These are phyloP conservation scores for Miscanthus sacchariflorus DNA, from an alignment of 202 grass and related monocot species.

Conservation along the genomic window DNA sequence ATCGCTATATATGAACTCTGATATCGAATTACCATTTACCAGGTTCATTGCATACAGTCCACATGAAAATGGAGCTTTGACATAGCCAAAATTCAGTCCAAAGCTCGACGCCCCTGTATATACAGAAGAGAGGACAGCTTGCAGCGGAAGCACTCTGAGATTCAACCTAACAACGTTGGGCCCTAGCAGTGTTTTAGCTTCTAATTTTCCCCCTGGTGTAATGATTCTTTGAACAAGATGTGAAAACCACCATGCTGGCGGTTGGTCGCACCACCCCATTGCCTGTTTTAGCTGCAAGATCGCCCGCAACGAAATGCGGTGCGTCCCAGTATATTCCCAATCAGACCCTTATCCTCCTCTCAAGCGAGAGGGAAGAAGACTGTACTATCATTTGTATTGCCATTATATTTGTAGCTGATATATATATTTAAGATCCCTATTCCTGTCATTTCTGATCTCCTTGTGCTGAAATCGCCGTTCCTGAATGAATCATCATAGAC, in stretches of 20 bases:
- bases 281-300: slow-evolving; percentile 34
- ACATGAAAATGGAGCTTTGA: slow-evolving; percentile 99
- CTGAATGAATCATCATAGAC: not conserved
- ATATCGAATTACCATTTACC: slow-evolving; percentile 16
- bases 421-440: slow-evolving; percentile 40
- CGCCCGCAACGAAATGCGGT: slow-evolving; percentile 31
- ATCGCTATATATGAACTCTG: slow-evolving; percentile 8
- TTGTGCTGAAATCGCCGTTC: not conserved
- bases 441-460: slow-evolving; percentile 2
- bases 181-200: slow-evolving; percentile 73
- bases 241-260: slow-evolving; percentile 10
- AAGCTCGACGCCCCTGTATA: slow-evolving; percentile 69
- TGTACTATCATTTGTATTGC: slow-evolving; percentile 69
- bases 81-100: slow-evolving; percentile 26
- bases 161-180: slow-evolving; percentile 89
- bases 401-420: slow-evolving; percentile 55
- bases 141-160: slow-evolving; percentile 58
- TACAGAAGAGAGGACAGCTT: slow-evolving; percentile 59
- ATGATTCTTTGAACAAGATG: slow-evolving; percentile 80
- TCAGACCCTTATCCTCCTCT: slow-evolving; percentile 43
- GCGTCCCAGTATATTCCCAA: slow-evolving; percentile 36
- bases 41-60: slow-evolving; percentile 84
- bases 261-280: slow-evolving; percentile 20
- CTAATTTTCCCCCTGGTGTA: slow-evolving; percentile 66
- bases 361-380: slow-evolving; percentile 42